Conservation (phyloP, 768 basidiomycete species). For the Filobasidium wieringae region DNA sequence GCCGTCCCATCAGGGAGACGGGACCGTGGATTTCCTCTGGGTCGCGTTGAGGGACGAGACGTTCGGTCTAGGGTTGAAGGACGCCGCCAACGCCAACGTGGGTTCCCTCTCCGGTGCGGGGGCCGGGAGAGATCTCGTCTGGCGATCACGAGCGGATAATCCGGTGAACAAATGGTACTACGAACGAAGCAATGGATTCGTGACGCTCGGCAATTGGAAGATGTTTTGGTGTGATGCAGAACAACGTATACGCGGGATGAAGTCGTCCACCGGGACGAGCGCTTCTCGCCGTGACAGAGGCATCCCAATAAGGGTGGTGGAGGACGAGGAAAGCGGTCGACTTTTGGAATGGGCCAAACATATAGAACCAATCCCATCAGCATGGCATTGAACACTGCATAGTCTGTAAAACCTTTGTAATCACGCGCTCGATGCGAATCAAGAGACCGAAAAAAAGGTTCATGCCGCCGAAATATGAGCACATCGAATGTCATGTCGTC, state of each 20-base stretch:
- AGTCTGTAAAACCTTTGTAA: too few relatives aligned
- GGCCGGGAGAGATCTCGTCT: conserved; percentile 85
- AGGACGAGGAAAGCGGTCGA: conserved; percentile 55
- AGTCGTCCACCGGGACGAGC: conserved; percentile 9
- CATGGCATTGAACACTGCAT: too few relatives aligned
- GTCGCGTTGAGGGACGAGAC: conserved; percentile 96
- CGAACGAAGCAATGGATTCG: conserved; percentile 82
- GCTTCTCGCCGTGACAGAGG: conserved; percentile 38
- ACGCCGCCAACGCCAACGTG: conserved; percentile 83
- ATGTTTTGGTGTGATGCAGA: conserved; percentile 99
- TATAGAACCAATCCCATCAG: conserved; percentile 60
- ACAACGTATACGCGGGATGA: conserved; percentile 52
- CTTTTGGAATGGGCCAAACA: conserved; percentile 57
- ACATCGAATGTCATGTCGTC: too few relatives aligned
- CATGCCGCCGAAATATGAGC: too few relatives aligned
- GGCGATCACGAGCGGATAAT: conserved; percentile 85
- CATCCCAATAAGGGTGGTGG: conserved; percentile 43
- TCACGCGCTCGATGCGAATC: too few relatives aligned
- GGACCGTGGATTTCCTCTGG: conserved; percentile 98
- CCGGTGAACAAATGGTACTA: conserved; percentile 99
- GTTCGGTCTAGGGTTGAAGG: conserved; percentile 85
- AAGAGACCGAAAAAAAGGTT: too few relatives aligned
- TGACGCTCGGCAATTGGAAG: conserved; percentile 62
- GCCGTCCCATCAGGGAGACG: conserved; percentile 89
- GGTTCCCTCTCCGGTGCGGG: conserved; percentile 80